phyloP scores from a whole-genome alignment of 768 basidiomycete species.

The Boletellus ananiceps region DNA sequence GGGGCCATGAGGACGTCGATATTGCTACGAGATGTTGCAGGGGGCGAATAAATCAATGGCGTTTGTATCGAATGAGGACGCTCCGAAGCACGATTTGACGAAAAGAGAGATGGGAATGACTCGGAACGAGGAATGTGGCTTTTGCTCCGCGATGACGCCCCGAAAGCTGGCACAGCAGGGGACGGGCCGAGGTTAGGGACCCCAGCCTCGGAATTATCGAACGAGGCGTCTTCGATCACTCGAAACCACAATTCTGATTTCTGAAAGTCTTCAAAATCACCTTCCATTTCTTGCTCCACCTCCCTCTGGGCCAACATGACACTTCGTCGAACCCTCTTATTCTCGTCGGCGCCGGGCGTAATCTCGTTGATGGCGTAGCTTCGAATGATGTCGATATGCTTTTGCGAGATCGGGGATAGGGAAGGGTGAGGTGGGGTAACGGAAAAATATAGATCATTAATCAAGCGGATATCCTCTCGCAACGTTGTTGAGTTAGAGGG shows the following conservation, averaged over 20 bases:
- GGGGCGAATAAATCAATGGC: constrained; percentile 15
- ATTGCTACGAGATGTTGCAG: constrained; percentile 37
- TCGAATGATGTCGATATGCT: constrained; percentile 66
- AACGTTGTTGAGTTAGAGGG: constrained; percentile 55
- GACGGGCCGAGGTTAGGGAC: constrained; percentile 7
- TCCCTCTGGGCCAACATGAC: constrained; percentile 83
- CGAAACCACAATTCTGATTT: constrained; percentile 91
- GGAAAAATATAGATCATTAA: constrained; percentile 85
- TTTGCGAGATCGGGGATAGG: constrained; percentile 60
- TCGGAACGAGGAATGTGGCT: constrained; percentile 31
- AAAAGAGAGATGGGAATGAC: constrained; percentile 32
- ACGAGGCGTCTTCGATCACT: constrained; percentile 67
- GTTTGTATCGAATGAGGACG: constrained; percentile 18
- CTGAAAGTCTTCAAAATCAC: constrained; percentile 87
- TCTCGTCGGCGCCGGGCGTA: constrained; percentile 35
- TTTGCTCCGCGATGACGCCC: constrained; percentile 5
- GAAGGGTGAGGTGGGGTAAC: constrained; percentile 51
- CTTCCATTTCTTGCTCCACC: constrained; percentile 85
- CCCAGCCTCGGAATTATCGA: constrained; percentile 14
- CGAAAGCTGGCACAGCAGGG: constrained; percentile 1
- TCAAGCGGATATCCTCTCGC: constrained; percentile 84
- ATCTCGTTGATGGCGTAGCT: constrained; percentile 54
- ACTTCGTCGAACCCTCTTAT: constrained; percentile 63
- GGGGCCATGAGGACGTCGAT: constrained; percentile 85
- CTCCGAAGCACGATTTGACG: constrained; percentile 10